Evolutionary conservation across 148 eudicot genomes (phyloP).

Genomic region (Rhododendron vialii): DNA sequence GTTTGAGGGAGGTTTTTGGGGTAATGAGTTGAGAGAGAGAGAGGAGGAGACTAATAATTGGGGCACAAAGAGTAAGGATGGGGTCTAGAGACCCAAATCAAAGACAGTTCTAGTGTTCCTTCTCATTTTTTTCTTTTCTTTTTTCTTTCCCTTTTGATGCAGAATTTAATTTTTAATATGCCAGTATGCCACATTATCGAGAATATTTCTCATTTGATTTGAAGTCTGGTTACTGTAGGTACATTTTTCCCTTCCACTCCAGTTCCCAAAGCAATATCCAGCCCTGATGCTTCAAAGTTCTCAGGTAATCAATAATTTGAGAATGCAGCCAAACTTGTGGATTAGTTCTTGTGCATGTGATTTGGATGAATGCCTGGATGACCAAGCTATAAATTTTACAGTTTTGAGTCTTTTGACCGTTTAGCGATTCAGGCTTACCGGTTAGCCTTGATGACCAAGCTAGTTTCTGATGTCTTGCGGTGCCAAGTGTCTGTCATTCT

Average conservation of each 20-base stretch:
- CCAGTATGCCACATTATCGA: neutral
- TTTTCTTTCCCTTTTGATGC: neutral
- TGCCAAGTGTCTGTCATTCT: neutral
- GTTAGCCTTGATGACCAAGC: neutral
- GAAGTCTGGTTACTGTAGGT: conserved; percentile 37
- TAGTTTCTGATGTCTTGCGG: neutral
- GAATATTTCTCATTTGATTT: neutral
- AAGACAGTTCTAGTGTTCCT: too few relatives aligned
- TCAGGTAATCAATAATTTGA: conserved; percentile 50
- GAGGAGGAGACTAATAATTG: too few relatives aligned
- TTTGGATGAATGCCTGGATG: neutral
- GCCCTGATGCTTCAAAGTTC: conserved; percentile 74
- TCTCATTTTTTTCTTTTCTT: neutral
- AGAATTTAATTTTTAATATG: neutral
- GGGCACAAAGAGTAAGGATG: too few relatives aligned
- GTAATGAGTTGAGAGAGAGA: too few relatives aligned
- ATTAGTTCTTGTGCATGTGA: neutral
- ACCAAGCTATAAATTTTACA: neutral
- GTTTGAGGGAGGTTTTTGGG: too few relatives aligned
- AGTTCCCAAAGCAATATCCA: conserved; percentile 88
- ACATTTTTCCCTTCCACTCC: conserved; percentile 63
- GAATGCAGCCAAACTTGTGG: neutral
- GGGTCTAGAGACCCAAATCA: too few relatives aligned
- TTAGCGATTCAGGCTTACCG: neutral
- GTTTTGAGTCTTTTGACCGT: neutral